Conservation (phyloP, 2,329 filamentous ascomycete species). For the Xylariaceae sp. region DNA sequence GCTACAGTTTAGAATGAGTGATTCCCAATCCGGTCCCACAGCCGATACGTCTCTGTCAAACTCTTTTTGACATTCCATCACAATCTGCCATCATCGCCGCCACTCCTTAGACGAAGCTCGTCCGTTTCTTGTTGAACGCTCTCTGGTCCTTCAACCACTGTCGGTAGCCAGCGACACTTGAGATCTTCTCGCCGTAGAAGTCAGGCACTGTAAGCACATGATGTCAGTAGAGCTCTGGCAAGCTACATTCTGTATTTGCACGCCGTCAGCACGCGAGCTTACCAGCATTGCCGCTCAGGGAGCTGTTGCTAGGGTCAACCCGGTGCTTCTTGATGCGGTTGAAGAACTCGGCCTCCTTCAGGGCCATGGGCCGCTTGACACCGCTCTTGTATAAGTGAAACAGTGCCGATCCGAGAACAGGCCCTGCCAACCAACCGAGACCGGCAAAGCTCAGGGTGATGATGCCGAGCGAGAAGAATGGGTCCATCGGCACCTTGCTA, state of each 20-base stretch:
- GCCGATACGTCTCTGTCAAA: too few species aligned
- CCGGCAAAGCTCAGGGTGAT: constrained; percentile 71
- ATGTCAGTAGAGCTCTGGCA: background rate
- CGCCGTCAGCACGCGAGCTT: constrained; percentile 19
- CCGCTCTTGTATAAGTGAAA: constrained; percentile 73
- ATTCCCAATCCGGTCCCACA: background rate
- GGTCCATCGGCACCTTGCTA: constrained; percentile 74
- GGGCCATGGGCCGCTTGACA: constrained; percentile 65
- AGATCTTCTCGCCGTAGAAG: constrained; percentile 98
- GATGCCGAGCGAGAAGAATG: constrained; percentile 77
- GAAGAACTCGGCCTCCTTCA: constrained; percentile 94
- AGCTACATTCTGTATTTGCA: background rate
- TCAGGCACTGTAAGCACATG: constrained; percentile 60
- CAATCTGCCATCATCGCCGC: too few species aligned
- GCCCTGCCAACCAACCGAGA: constrained; percentile 84
- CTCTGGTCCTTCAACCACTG: constrained; percentile 97
- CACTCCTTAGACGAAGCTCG: constrained; percentile 57
- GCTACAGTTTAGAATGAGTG: constrained; percentile 7
- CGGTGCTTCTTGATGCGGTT: constrained; percentile 84
- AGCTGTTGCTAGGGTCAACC: constrained; percentile 84
- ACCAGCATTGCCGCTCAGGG: constrained; percentile 74
- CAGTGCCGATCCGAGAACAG: constrained; percentile 70
- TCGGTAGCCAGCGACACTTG: constrained; percentile 83
- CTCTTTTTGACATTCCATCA: too few species aligned
- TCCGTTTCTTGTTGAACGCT: constrained; percentile 90